These are phyloP conservation scores for Daedalea quercina DNA, from an alignment of 768 basidiomycete genomes.

Conservation along the genomic window DNA sequence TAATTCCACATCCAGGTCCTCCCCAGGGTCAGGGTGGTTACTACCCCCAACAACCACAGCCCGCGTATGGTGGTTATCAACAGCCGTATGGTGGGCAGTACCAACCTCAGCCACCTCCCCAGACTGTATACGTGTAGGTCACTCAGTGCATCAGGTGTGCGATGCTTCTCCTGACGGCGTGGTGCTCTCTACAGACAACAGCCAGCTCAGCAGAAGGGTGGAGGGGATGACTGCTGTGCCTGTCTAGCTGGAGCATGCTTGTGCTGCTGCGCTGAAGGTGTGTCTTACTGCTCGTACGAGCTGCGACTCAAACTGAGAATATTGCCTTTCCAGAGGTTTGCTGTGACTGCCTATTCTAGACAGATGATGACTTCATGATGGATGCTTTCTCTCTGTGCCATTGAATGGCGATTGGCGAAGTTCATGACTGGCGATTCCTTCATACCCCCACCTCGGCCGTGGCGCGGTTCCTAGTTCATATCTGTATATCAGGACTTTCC, in stretches of 20 bases:
- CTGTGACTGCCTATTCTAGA: conserved; percentile 59
- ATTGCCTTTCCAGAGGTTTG: conserved; percentile 55
- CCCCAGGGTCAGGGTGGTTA: conserved; percentile 63
- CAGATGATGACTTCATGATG: background rate
- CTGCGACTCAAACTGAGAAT: background rate
- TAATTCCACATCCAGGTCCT: conserved; percentile 32
- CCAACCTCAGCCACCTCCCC: conserved; percentile 64
- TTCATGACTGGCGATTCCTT: background rate
- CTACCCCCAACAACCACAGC: conserved; percentile 69
- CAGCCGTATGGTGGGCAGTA: conserved; percentile 34
- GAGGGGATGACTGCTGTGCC: conserved; percentile 45
- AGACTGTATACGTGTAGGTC: conserved; percentile 76
- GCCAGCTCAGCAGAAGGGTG: conserved; percentile 38
- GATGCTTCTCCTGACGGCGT: conserved; percentile 11
- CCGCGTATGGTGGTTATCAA: conserved; percentile 39
- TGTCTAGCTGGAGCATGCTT: conserved; percentile 58
- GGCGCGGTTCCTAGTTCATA: background rate
- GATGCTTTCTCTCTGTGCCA: background rate
- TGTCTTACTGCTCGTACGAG: conserved; percentile 14
- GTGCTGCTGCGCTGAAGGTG: conserved; percentile 74
- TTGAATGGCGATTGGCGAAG: background rate
- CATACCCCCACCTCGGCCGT: background rate
- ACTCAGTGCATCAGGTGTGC: background rate
- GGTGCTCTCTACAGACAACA: conserved; percentile 35
- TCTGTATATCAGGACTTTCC: conserved; percentile 9